Base-by-base conservation (phyloP, 129 eudicot species). In the Saussurea involucrata region DNA sequence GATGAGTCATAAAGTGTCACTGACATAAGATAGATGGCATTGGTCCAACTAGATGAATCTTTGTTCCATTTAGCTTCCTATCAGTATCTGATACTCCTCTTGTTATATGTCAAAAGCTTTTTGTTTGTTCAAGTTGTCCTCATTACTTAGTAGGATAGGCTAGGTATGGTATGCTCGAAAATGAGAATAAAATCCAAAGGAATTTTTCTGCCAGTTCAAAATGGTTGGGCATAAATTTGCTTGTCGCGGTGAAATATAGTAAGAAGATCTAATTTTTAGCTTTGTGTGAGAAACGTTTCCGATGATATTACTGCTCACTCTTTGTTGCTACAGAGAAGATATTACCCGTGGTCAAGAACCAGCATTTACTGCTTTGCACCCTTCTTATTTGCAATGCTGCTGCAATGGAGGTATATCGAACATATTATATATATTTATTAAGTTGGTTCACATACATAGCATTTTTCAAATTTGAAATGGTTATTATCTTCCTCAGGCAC, bases 301-400 rank as follows among this genome's bases (percentile, higher is more conserved):
- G 15, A n/a, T 49, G 58, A 3, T 68, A 42, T 28, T 28, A 49
- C 12, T 24, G 6, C 49, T 58, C n/a, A 17, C 32, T 27, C 25
- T 68, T 72, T 76, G 70, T 80, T 28, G 15, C 71, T 61, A 82
- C 92, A 95, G 97, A 73, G 34, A 95, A 91, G 90, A 95, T 95
- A 63, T 61, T 95, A 80, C 98, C 97, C 5, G 97, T 95, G 83
- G 98, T 94, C 10, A 86, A 22, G 78, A 91, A 85, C 10, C 98
- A 94, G 75, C 98, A 94, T 87, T 83, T 94, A 72, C 78, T 94
- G 78, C 96, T 94, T 17, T 89, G 96, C 84, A 91, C 98, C 25
- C 80, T 94, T 71, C 97, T 94, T 28, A 94, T 94, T 33, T 94
- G 94, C 88, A 94, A 94, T 83, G 98, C 98, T 55, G 97, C 97